Conservation (phyloP, 164 flowering plant genomes). For the Akebia trifoliata region DNA sequence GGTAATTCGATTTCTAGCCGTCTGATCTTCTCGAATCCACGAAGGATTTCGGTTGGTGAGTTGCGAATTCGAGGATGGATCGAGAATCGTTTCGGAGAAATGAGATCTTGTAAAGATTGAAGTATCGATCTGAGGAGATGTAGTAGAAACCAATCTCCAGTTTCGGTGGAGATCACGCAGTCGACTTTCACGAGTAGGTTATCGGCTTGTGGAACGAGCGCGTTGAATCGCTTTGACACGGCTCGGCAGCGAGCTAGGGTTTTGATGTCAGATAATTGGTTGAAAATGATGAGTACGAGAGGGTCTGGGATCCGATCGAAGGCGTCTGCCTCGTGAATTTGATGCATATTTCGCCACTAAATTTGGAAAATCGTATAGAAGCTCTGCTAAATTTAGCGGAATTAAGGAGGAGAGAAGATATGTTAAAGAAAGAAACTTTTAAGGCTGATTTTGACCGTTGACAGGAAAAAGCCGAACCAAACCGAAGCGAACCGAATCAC, state of each 20-base stretch:
- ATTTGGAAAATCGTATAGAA: no score
- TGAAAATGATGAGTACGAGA: slow-evolving; percentile 42
- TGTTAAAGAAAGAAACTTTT: no score
- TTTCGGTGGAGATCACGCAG: slow-evolving; percentile 41
- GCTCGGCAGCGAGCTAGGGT: slow-evolving; percentile 41
- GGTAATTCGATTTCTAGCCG: slow-evolving; percentile 45
- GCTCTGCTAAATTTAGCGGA: no score
- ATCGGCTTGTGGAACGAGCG: slow-evolving; percentile 43
- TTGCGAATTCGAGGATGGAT: slow-evolving; percentile 15
- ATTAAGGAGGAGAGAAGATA: no score
- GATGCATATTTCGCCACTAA: no score
- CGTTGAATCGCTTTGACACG: slow-evolving; percentile 49
- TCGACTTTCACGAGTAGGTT: slow-evolving; percentile 39
- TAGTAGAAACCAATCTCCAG: slow-evolving; percentile 26
- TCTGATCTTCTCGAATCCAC: slow-evolving; percentile 32
- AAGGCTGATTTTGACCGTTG: no score
- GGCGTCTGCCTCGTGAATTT: no score
- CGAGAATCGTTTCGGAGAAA: slow-evolving; percentile 14
- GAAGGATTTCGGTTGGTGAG: slow-evolving; percentile 41
- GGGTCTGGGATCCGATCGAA: slow-evolving; percentile 57
- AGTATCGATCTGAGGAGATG: slow-evolving; percentile 27
- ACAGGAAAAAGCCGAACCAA: no score
- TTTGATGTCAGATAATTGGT: slow-evolving; percentile 44
- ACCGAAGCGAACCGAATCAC: no score
- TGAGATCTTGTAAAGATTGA: slow-evolving; percentile 31